Conservation (phyloP, 2,329 filamentous ascomycete species). For the Biscogniauxia mediterranea region DNA sequence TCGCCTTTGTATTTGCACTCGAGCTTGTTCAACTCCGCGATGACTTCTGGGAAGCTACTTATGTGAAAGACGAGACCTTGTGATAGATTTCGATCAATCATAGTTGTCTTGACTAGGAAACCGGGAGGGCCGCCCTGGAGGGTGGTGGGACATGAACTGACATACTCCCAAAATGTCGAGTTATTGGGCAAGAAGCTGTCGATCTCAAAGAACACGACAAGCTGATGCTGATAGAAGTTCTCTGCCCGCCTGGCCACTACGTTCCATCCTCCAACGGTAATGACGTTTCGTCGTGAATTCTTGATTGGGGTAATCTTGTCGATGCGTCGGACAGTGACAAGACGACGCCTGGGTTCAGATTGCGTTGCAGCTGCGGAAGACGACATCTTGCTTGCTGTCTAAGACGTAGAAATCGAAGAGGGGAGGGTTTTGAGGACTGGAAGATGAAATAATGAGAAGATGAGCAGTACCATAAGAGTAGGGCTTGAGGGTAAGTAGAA, state of each 20-base stretch:
- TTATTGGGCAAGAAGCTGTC: slow-evolving; percentile 31
- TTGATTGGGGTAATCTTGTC: slow-evolving; percentile 9
- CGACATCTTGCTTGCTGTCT: background rate
- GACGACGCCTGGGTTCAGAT: background rate
- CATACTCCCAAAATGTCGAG: slow-evolving; percentile 24
- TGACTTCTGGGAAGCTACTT: slow-evolving; percentile 21
- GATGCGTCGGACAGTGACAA: slow-evolving; percentile 30
- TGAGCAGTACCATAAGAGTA: too few species aligned
- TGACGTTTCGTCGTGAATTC: slow-evolving; percentile 8
- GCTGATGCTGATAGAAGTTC: slow-evolving; percentile 20
- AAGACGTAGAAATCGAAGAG: background rate
- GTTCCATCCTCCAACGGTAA: slow-evolving; percentile 29
- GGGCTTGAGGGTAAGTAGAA: too few species aligned
- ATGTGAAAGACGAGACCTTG: slow-evolving; percentile 31
- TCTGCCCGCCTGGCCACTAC: slow-evolving; percentile 17
- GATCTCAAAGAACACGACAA: slow-evolving; percentile 33
- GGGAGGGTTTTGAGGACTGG: background rate
- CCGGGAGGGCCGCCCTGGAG: slow-evolving; percentile 20
- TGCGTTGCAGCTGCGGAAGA: background rate
- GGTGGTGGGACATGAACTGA: background rate
- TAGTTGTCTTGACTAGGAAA: slow-evolving; percentile 21
- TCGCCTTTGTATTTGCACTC: slow-evolving; percentile 13
- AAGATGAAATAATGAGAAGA: background rate
- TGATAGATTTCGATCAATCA: slow-evolving; percentile 21
- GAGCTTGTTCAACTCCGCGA: slow-evolving; percentile 7